These are phyloP conservation scores for Dothiorella sarmentorum DNA, from an alignment of 2,329 filamentous ascomycete genomes.

Conservation along the genomic window DNA sequence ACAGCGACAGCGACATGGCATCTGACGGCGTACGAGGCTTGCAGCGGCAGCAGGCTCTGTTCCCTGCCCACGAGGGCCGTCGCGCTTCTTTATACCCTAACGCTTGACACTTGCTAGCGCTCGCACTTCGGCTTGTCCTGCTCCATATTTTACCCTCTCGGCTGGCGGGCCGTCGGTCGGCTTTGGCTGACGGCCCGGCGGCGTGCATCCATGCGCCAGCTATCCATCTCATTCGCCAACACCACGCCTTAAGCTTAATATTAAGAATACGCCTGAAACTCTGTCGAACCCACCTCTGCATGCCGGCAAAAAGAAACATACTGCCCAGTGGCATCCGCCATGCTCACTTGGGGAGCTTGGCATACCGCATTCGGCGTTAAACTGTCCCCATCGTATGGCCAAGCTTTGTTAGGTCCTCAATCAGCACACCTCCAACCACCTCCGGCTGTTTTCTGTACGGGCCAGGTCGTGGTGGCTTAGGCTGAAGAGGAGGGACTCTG, in stretches of 20 bases:
- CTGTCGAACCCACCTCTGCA: neutral
- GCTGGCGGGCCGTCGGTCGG: conserved; percentile 11
- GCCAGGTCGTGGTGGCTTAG: neutral
- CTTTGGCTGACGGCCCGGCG: conserved; percentile 1
- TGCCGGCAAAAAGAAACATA: neutral
- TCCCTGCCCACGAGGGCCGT: neutral
- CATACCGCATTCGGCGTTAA: neutral
- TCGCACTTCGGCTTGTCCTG: neutral
- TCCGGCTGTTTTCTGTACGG: neutral
- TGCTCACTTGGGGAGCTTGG: neutral
- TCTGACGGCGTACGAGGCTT: neutral
- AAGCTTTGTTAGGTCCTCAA: neutral
- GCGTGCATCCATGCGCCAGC: neutral
- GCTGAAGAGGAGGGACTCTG: neutral
- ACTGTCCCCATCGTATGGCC: neutral
- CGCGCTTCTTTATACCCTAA: conserved; percentile 1
- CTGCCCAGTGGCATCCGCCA: neutral
- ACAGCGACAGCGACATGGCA: neutral
- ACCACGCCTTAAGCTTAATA: conserved; percentile 11
- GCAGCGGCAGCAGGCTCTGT: neutral
- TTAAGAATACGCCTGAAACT: neutral
- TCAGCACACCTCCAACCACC: neutral
- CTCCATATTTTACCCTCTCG: neutral
- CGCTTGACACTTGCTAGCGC: neutral
- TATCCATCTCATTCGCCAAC: neutral